Percentiles rank a stretch among this genome's conserved stretches.
Conservation (phyloP, 1,284 basidiomycete genomes). For the Ustilago loliicola region DNA sequence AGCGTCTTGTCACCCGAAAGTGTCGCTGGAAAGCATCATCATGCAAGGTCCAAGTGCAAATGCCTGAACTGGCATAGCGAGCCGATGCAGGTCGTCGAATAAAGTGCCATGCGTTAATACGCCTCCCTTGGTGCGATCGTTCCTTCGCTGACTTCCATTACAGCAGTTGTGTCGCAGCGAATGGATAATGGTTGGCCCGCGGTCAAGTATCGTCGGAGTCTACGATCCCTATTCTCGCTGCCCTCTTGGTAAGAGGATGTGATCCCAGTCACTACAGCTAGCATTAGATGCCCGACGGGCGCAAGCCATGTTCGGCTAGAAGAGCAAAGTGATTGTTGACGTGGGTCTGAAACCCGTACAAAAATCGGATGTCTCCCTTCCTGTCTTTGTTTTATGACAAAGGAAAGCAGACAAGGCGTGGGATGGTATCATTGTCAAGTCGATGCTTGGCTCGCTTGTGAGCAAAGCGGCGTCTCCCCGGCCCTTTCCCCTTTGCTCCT, state of each 20-base stretch:
- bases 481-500: neutral
- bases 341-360: conserved; percentile 1
- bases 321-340: conserved; percentile 1
- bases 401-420: neutral
- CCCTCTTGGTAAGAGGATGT: neutral
- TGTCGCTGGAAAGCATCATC: neutral
- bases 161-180: neutral
- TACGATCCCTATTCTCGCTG: neutral
- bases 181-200: too few species aligned
- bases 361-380: neutral
- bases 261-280: neutral
- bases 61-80: neutral
- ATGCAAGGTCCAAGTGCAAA: neutral
- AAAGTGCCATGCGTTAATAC: neutral
- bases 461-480: neutral
- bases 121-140: too few species aligned
- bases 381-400: neutral
- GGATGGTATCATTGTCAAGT: neutral
- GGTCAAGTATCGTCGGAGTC: too few species aligned
- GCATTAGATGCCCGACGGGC: neutral
- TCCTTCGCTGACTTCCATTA: neutral
- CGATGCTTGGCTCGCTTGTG: neutral
- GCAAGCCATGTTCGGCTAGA: conserved; percentile 2
- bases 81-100: neutral
- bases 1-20: too few species aligned